Base-by-base conservation (phyloP, 164 flowering plant species). In the Macadamia tetraphylla region DNA sequence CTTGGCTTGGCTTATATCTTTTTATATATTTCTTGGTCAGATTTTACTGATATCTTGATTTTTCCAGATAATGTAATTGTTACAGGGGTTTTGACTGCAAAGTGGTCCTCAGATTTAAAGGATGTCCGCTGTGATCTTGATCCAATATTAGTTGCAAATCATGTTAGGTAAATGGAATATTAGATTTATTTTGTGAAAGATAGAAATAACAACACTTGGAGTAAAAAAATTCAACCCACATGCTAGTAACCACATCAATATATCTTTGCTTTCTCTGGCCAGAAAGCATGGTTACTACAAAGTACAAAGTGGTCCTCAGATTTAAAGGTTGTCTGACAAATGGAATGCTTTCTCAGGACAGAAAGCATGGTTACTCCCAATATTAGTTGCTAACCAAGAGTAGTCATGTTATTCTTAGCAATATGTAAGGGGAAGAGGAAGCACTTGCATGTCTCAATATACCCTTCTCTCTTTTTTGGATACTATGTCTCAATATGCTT, bases 81-180 rank as follows among this genome's bases (percentile, higher is more conserved):
- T 66, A 84, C 94, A 59, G 97, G 98, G 55, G 67, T 88, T 68
- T 78, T 94, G 79, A 86, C 96, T 64, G 96, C 97, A 66, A 91
- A 85, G 77, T 94, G 98, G 98, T 89, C 97, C 61, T 80, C 97
- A 55, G 94, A 88, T 72, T 64, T 89, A 59, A 94, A 84, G 77
- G 96, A 88, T 73, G 97, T 94, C 6, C 92, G 96, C 9, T 91
- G 94, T 71, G 90, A 89, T 75, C 97, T 94, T 76, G 97, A 94
- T 63, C 94, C 98, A 62, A 71, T 89, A 43, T 73, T 94, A 67
- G 65, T 94, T 75, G 96, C 98, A 53, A 94, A 94, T 72, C 67
- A 86, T 72, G 85, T 86, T 67, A 91, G 94, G 98, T 91, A 76
- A 65, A 18, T n/a, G 8, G 15, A 59, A 46, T 64, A 44, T 62